Conservation (phyloP, 139 green algal genomes). For the Gonium pectorale region DNA sequence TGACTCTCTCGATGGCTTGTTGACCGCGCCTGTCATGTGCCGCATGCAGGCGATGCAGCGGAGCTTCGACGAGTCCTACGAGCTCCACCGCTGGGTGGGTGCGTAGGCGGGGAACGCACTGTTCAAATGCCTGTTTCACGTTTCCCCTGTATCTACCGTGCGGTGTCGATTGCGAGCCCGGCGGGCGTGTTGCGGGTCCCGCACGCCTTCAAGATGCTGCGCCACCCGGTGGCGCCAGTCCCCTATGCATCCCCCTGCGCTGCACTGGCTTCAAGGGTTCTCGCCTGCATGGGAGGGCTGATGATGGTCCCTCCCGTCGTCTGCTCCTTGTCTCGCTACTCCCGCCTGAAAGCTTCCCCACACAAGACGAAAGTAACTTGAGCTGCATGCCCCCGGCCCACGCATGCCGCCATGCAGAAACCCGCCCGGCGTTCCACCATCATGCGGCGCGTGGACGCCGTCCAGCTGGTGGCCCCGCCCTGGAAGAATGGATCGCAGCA, state of each 20-base stretch:
- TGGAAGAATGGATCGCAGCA: background rate
- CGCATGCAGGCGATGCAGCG: background rate
- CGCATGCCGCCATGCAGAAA: too few relatives aligned
- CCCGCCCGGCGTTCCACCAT: conserved; percentile 1
- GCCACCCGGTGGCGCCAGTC: background rate
- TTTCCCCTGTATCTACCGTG: too few relatives aligned
- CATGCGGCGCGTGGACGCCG: background rate
- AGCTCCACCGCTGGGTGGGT: background rate
- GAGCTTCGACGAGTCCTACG: background rate
- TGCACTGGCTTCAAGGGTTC: too few relatives aligned
- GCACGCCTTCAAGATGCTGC: background rate
- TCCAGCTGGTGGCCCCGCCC: background rate
- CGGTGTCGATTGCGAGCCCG: too few relatives aligned
- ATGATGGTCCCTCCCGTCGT: background rate
- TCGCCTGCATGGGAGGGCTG: too few relatives aligned
- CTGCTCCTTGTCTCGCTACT: background rate
- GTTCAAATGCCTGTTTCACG: too few relatives aligned
- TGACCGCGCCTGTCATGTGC: background rate
- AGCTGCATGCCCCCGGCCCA: too few relatives aligned
- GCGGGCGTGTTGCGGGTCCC: background rate
- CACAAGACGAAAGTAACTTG: too few relatives aligned
- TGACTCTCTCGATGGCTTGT: too few relatives aligned
- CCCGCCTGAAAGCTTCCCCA: background rate
- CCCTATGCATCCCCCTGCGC: background rate
- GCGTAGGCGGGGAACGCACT: too few relatives aligned